Base-by-base conservation (phyloP, 331 rosid species). In the Rhamnella rubrinervis region DNA sequence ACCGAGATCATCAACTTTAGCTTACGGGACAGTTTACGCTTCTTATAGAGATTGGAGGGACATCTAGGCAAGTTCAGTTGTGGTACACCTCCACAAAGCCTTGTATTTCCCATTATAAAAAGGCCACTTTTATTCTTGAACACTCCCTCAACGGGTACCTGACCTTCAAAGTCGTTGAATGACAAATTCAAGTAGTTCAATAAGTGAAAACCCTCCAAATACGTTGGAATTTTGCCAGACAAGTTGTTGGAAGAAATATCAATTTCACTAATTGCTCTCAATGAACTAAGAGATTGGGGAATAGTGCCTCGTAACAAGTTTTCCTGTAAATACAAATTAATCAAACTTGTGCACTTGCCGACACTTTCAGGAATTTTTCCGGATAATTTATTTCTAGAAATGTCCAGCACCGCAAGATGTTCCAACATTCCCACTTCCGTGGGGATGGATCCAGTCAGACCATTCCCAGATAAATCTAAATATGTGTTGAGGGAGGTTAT, bases 201-300 rank as follows among this genome's bases (percentile, higher is more conserved):
- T 1, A 12, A 18, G 21, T 0, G 15, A 51, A 66, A 53, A 0
- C 18, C 17, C 46, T 51, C 61, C 2, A 51, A 6, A 12, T 15
- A 31, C 0, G 8, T 3, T 66, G 71, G 71, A 51, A 66, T 66
- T 18, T 16, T 23, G 0, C 71, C 15, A 1, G 19, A 66, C 23
- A 66, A 51, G 38, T 50, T 18, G 59, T 66, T 66, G 39, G 0
- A 9, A 28, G 60, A 66, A 66, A 50, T 23, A 18, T 66, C 59
- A 18, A 66, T 14, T 3, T 66, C 4, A 8, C n/a, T 4, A 28
- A 66, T 35, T 6, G n/a, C 49, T 66, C 25, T 66, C 47, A 51
- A 0, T 1, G 31, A 31, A 66, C 16, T 20, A 26, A 63, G 14
- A 10, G 67, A 63, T 16, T 8, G 39, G 14, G 67, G 67, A 9